Conservation (phyloP, 2,329 filamentous ascomycete species). For the Geoglossum cookeanum region DNA sequence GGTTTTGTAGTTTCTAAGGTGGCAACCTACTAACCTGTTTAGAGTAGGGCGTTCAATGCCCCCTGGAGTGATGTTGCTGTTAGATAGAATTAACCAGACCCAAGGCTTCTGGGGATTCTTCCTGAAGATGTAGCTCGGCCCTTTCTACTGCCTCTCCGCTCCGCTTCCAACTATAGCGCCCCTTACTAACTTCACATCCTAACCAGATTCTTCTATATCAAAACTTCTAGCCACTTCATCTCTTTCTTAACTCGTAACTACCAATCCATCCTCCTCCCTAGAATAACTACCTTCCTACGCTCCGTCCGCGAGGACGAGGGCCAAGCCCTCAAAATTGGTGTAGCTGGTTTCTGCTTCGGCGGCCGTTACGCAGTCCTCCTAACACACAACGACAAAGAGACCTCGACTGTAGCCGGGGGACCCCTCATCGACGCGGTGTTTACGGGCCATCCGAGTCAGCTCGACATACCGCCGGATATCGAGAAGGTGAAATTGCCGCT, state of each 20-base stretch:
- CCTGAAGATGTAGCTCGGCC: neutral
- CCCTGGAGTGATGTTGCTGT: neutral
- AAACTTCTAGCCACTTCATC: neutral
- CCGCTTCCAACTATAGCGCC: neutral
- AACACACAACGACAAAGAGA: slow-evolving; percentile 17
- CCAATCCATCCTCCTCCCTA: slow-evolving; percentile 15
- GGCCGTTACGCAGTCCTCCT: slow-evolving; percentile 35
- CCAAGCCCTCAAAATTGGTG: slow-evolving; percentile 26
- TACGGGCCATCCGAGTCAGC: slow-evolving; percentile 31
- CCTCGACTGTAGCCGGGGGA: slow-evolving; percentile 6
- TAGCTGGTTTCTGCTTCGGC: slow-evolving; percentile 45
- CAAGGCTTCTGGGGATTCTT: neutral
- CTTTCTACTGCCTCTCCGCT: neutral
- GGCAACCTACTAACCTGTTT: neutral
- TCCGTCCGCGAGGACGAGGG: slow-evolving; percentile 18
- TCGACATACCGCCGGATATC: slow-evolving; percentile 30
- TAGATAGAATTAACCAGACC: neutral
- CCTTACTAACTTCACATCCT: neutral
- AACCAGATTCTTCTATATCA: neutral
- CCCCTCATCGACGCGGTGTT: slow-evolving; percentile 32
- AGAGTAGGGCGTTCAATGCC: neutral
- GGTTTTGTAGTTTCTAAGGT: too few relatives aligned
- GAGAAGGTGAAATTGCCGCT: slow-evolving; percentile 26
- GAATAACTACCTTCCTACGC: slow-evolving; percentile 21
- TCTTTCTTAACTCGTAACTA: slow-evolving; percentile 15